Evolutionary conservation across 1,139 yeast genomes (phyloP).

Genomic region (Diutina sp.): DNA sequence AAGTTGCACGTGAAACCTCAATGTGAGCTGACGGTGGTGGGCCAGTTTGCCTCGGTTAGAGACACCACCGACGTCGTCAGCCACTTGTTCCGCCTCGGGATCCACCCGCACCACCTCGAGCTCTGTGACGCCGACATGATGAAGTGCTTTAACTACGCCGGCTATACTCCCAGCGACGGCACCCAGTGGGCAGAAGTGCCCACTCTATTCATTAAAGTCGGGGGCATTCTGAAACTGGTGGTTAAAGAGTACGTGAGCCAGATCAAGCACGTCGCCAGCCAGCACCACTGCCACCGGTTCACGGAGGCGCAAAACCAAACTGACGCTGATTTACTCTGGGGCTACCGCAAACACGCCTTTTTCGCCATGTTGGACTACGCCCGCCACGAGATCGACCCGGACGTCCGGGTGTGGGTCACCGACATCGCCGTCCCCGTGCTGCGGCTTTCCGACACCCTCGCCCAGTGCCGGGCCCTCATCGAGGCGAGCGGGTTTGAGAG

Average conservation of each 20-base stretch:
- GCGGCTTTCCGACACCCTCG: conserved; percentile 30
- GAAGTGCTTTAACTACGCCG: conserved; percentile 42
- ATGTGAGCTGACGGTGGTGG: conserved; percentile 42
- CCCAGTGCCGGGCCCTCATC: conserved; percentile 37
- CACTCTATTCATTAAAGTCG: conserved; percentile 60
- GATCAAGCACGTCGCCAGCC: conserved; percentile 41
- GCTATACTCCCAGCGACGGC: conserved; percentile 29
- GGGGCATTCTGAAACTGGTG: conserved; percentile 33
- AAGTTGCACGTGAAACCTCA: conserved; percentile 39
- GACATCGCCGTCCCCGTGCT: conserved; percentile 60
- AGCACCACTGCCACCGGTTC: conserved; percentile 35
- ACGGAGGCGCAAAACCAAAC: conserved; percentile 52
- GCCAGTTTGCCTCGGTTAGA: conserved; percentile 38
- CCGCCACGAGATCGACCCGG: conserved; percentile 30
- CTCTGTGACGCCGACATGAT: conserved; percentile 54
- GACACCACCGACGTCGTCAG: conserved; percentile 52
- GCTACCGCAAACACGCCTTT: conserved; percentile 76
- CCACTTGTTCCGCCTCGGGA: conserved; percentile 37
- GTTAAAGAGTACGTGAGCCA: conserved; percentile 46
- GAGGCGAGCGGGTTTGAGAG: conserved; percentile 23
- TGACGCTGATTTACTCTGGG: conserved; percentile 67
- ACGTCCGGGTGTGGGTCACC: conserved; percentile 71
- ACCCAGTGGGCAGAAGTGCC: conserved; percentile 52
- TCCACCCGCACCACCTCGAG: conserved; percentile 52
- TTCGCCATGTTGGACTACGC: conserved; percentile 77